Evolutionary conservation across 148 eudicot species (phyloP), one percentile per base, ranked within the genome.

Genomic region (Nepenthes gracilis): DNA sequence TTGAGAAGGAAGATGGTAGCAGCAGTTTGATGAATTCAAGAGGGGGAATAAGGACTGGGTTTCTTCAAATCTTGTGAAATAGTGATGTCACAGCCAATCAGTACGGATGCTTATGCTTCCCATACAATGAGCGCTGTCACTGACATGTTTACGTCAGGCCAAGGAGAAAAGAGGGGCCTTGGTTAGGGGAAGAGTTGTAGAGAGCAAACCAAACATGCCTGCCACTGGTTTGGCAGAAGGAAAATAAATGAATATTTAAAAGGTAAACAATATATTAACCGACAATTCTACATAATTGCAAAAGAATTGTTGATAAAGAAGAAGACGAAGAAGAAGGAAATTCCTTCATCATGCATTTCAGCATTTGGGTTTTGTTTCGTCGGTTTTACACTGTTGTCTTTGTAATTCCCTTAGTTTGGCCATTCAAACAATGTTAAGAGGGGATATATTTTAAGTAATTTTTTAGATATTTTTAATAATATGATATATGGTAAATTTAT

Each of bases 321-420:
- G n/a, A n/a, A n/a, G n/a, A n/a, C n/a, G n/a, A n/a, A 70, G 69
- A 68, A 63, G 47, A 43, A 61, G 43, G 33, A 71, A 83, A 71
- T 66, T 73, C 80, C 73, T 77, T 72, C 76, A 81, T 83, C 85
- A 85, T 78, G 78, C 82, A 53, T 72, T 70, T 75, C 70, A 76
- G 61, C n/a, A n/a, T 68, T 58, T 37, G 68, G 43, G 43, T 49
- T 49, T 49, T 49, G 12, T 11, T 49, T n/a, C n/a, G n/a, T n/a
- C 2, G 14, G 11, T 49, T 49, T 49, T 57, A 57, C 36, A 49
- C 49, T 34, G 36, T 56, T 58, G 52, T 59, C 53, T 50, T 6
- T 58, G 57, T n/a, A 75, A 75, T 81, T 81, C 80, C 54, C 68
- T 61, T 43, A 13, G 35, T 64, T 72, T 47, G 63, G 61, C 66